These are phyloP conservation scores for Ceratobasidium sp. DNA, from an alignment of 1,284 basidiomycete species.

Conservation along the genomic window DNA sequence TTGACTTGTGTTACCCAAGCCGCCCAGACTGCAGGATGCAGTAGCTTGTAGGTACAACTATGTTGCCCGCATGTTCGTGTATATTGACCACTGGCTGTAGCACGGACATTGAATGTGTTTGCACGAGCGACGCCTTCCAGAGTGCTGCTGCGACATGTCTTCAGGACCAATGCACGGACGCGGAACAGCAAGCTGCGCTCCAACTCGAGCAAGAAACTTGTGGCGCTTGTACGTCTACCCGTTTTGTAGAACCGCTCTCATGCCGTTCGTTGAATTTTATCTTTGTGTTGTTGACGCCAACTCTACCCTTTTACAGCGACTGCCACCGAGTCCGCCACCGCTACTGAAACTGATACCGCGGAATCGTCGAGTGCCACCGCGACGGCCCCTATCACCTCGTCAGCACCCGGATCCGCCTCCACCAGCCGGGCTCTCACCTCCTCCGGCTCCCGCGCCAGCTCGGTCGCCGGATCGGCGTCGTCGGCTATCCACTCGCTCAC, in stretches of 20 bases:
- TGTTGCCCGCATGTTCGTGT: not conserved
- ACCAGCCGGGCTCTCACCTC: not conserved
- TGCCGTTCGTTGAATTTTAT: slow-evolving; percentile 3
- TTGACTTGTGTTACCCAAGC: slow-evolving; percentile 1
- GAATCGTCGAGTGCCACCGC: not conserved
- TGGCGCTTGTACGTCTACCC: slow-evolving; percentile 22
- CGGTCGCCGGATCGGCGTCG: not conserved
- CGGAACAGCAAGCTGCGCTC: too few species aligned
- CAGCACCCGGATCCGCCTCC: not conserved
- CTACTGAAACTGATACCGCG: not conserved
- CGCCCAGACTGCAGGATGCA: not conserved
- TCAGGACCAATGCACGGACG: not conserved
- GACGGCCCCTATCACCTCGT: not conserved
- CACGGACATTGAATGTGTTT: slow-evolving; percentile 8
- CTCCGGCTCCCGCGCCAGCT: not conserved
- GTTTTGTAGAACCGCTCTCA: slow-evolving; percentile 16
- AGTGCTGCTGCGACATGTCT: slow-evolving; percentile 7
- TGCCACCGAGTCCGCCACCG: not conserved
- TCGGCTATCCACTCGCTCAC: not conserved
- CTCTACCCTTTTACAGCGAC: not conserved
- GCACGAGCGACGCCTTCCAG: slow-evolving; percentile 25
- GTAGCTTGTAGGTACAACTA: slow-evolving; percentile 17
- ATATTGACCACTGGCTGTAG: not conserved
- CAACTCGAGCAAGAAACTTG: too few species aligned
- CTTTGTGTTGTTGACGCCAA: not conserved